Conservation (phyloP, 1,284 basidiomycete genomes). For the Malassezia sympodialis region DNA sequence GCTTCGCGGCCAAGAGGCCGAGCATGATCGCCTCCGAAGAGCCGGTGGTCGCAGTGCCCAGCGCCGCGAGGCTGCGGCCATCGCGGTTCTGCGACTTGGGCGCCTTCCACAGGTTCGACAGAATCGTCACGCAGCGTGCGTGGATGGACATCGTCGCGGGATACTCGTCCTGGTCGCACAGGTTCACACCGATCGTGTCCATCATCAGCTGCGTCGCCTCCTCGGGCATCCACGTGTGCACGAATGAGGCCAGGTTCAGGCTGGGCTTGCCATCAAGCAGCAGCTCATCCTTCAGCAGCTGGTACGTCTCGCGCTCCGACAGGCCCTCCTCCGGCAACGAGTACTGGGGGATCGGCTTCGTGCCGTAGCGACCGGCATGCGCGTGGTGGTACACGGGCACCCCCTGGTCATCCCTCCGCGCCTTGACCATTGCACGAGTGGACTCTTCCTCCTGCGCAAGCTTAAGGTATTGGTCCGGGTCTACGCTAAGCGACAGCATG, state of each 20-base stretch:
- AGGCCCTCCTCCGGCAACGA: constrained; percentile 49
- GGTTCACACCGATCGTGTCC: constrained; percentile 61
- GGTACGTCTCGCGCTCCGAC: constrained; percentile 48
- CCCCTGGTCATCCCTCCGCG: constrained; percentile 9
- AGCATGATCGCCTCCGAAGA: constrained; percentile 81
- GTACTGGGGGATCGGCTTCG: constrained; percentile 48
- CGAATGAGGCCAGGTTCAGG: constrained; percentile 64
- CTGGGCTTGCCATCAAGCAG: constrained; percentile 64
- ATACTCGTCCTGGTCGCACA: constrained; percentile 82
- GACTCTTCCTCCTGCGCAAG: constrained; percentile 33
- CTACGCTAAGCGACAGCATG: constrained; percentile 40
- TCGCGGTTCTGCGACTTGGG: constrained; percentile 24
- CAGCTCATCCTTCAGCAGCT: constrained; percentile 61
- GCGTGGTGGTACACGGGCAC: constrained; percentile 17
- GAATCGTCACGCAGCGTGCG: constrained; percentile 59
- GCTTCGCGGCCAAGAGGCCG: constrained; percentile 88
- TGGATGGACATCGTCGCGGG: constrained; percentile 52
- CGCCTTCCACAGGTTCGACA: constrained; percentile 87
- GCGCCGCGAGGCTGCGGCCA: constrained; percentile 30
- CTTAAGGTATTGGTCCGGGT: constrained; percentile 35
- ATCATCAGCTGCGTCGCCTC: constrained; percentile 45
- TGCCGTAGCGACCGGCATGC: constrained; percentile 38
- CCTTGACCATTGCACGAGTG: constrained; percentile 21
- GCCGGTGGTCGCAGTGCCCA: constrained; percentile 74
- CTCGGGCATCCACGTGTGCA: constrained; percentile 56